Conservation (phyloP, 768 basidiomycete species). For the Sarcodon aspratus region DNA sequence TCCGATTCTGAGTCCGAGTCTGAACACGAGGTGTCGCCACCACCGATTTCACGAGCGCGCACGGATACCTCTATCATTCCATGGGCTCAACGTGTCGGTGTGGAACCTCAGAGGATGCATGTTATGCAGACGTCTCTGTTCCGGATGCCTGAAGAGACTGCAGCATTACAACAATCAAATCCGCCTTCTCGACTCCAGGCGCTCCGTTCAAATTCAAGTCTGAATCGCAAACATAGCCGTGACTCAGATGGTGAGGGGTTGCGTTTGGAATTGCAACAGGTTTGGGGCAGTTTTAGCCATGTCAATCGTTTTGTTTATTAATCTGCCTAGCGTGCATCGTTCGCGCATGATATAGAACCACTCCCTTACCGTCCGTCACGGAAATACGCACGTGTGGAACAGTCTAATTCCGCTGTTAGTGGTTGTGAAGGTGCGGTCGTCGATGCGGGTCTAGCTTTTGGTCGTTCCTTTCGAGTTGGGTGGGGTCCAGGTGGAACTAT, state of each 20-base stretch:
- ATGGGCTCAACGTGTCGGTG: slow-evolving; percentile 61
- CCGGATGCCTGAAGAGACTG: slow-evolving; percentile 63
- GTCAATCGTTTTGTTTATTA: slow-evolving; percentile 5
- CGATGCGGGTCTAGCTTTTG: slow-evolving; percentile 80
- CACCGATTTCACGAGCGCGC: slow-evolving; percentile 4
- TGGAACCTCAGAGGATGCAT: slow-evolving; percentile 84
- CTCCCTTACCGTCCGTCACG: slow-evolving; percentile 61
- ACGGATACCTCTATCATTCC: slow-evolving; percentile 45
- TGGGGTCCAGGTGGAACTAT: slow-evolving; percentile 81
- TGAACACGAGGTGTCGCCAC: slow-evolving; percentile 4
- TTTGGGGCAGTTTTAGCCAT: slow-evolving; percentile 21
- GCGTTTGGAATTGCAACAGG: slow-evolving; percentile 47
- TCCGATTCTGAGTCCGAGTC: slow-evolving; percentile 23
- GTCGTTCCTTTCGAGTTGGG: slow-evolving; percentile 79
- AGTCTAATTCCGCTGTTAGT: slow-evolving; percentile 49
- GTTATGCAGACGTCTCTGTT: slow-evolving; percentile 92
- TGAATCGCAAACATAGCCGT: slow-evolving; percentile 63
- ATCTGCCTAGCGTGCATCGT: slow-evolving; percentile 54
- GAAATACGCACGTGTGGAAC: slow-evolving; percentile 70
- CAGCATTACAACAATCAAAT: slow-evolving; percentile 44
- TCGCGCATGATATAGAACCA: slow-evolving; percentile 62
- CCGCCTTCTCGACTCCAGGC: slow-evolving; percentile 19
- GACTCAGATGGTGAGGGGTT: slow-evolving; percentile 67
- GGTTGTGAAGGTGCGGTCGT: slow-evolving; percentile 54
- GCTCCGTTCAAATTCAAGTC: slow-evolving; percentile 22